Base-by-base conservation (phyloP, 306 rosid species). In the Myrica gale region DNA sequence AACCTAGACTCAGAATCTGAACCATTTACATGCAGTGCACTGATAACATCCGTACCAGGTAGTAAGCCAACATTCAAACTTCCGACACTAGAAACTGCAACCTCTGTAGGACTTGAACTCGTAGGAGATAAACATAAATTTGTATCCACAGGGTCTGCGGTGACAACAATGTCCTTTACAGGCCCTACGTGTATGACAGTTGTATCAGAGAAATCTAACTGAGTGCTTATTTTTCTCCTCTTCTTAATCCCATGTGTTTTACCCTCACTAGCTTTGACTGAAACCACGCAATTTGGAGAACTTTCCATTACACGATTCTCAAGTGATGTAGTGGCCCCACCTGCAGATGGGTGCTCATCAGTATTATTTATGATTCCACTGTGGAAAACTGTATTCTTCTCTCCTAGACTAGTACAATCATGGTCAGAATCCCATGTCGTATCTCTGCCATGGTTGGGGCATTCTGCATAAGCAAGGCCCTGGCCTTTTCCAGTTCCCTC, bases 211-310 rank as follows among this genome's bases (percentile, higher is more conserved):
- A 78, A 16, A 13, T 86, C 83, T 44, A 75, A 77, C 67, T 50
- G 82, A 71, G 87, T 81, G 73, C 61, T 70, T 62, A 21, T 76
- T 76, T 77, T 76, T 75, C 83, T 84, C 85, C 75, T 69, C 84
- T 75, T 84, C 76, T 82, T 80, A 55, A 71, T 78, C 81, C 20
- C 46, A 71, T 53, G 71, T 67, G 80, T 48, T 62, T 69, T 84
- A 78, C 78, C 88, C 74, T 76, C 76, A 46, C 74, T 78, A 75
- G 75, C 82, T 65, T 76, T 82, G 76, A 63, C 80, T 42, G 85
- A 81, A 70, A 51, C 68, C 75, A 78, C 69, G 72, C 66, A 56
- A 65, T 60, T 77, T 72, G 78, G 75, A 79, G 79, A 75, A n/a
- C 43, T 71, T 73, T 80, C 82, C 7, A 19, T 11, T 70, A 74